Base-by-base conservation (phyloP, 768 basidiomycete species). In the Amanita polypyramis region DNA sequence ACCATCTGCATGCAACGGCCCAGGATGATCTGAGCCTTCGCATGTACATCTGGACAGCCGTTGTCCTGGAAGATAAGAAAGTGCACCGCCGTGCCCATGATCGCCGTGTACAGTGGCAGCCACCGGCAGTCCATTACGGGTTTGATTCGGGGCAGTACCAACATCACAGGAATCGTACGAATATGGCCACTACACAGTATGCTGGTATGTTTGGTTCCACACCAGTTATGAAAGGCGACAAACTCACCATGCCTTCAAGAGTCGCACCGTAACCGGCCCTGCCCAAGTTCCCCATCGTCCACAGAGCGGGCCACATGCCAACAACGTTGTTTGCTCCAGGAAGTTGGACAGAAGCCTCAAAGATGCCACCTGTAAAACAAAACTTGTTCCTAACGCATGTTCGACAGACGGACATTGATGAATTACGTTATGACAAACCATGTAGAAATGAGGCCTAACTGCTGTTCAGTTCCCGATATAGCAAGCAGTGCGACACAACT, bases 231-330 rank as follows among this genome's bases (percentile, higher is more conserved):
- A 23, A 25, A 43, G 30, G 34, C 48, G 25, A 20, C 45, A 36
- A 8, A 25, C 29, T 43, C 58, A 83, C 80, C 78, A 80, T 74
- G 55, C 89, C 89, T 42, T 92, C 89, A 0, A 86, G 70, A 42
- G 75, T 72, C n/a, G 86, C 85, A 54, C 90, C 89, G 53, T 83
- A 92, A 12, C 90, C 89, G 17, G 85, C 85, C 42, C 90, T 75
- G 35, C 77, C 59, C 58, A 80, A 72, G 67, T 77, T 62, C 56
- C 75, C 78, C 75, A 67, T 81, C 34, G 82, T 80, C 87, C 88
- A 90, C 2, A 79, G 68, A 45, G 83, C 85, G 27, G 86, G 87
- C 87, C 85, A 88, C 72, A 74, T 62, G 49, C 76, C 79, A 14
- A 75, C 70, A 35, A 87, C 70, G 54, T 79, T 76, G 55, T 73